phyloP scores from a whole-genome alignment of 306 rosid species.

The Oxytropis ochrocephala region DNA sequence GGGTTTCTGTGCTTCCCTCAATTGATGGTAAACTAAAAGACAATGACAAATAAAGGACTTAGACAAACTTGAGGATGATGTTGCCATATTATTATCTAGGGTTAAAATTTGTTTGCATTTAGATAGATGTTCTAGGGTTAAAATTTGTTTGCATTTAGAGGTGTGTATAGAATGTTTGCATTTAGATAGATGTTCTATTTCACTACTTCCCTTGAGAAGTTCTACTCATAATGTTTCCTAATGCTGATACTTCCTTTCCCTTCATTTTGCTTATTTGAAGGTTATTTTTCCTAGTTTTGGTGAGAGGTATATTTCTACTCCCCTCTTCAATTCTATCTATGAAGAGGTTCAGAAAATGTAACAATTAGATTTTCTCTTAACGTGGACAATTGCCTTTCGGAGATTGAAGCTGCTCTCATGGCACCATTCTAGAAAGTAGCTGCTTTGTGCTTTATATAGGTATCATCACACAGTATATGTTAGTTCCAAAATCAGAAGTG shows the following conservation, averaged over 20 bases:
- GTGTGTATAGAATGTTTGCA: neutral
- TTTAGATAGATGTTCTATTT: constrained; percentile 5
- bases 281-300: constrained; percentile 93
- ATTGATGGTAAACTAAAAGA: neutral
- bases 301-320: constrained; percentile 76
- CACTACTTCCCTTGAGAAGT: neutral
- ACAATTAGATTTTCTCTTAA: constrained; percentile 6
- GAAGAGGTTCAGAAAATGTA: constrained; percentile 66
- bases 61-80: neutral
- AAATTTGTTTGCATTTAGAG: too few species aligned
- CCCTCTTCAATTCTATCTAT: constrained; percentile 67
- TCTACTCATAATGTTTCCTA: neutral
- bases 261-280: constrained; percentile 29
- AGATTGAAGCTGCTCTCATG: constrained; percentile 25
- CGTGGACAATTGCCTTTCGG: neutral
- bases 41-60: neutral
- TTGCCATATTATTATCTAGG: neutral
- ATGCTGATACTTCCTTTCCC: neutral
- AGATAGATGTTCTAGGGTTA: constrained; percentile 9
- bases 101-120: neutral
- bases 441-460: constrained; percentile 27
- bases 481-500: neutral
- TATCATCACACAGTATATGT: constrained; percentile 9
- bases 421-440: constrained; percentile 18
- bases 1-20: constrained; percentile 9